These are phyloP conservation scores for Phallus indusiatus DNA, from an alignment of 768 basidiomycete species.

Conservation along the genomic window DNA sequence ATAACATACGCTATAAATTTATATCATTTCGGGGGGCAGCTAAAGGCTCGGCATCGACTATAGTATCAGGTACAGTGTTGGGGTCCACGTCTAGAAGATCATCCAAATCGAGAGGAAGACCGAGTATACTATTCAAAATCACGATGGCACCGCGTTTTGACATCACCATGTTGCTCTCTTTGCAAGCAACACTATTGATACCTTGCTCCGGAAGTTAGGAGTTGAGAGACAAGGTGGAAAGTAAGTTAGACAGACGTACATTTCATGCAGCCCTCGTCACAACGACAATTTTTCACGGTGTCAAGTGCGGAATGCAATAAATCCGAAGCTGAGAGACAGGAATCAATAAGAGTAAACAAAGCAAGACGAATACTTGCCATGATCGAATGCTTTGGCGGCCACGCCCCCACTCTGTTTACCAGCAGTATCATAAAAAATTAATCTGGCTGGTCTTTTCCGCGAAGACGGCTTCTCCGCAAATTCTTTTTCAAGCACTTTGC, in stretches of 20 bases:
- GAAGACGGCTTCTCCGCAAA: constrained; percentile 40
- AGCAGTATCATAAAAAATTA: constrained; percentile 72
- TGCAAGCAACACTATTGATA: constrained; percentile 55
- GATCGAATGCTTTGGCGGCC: constrained; percentile 74
- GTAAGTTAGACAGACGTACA: constrained; percentile 36
- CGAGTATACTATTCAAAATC: constrained; percentile 53
- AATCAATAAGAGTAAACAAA: neutral
- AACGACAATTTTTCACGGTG: constrained; percentile 51
- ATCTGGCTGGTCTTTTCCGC: constrained; percentile 61
- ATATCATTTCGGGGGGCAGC: neutral
- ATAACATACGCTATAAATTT: neutral
- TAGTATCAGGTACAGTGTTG: constrained; percentile 5
- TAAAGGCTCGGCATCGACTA: constrained; percentile 13
- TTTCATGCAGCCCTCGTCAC: constrained; percentile 56
- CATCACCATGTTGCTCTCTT: constrained; percentile 59
- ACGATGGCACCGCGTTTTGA: constrained; percentile 71
- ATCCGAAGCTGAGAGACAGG: constrained; percentile 33
- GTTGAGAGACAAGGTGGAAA: neutral
- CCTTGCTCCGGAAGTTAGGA: constrained; percentile 32
- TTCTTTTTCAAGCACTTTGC: constrained; percentile 72
- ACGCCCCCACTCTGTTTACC: constrained; percentile 61
- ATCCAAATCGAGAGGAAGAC: constrained; percentile 28
- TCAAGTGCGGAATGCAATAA: constrained; percentile 51
- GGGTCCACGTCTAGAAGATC: constrained; percentile 18
- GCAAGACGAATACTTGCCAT: constrained; percentile 34